Base-by-base conservation (phyloP, 306 rosid species). In the Cicer bijugum region DNA sequence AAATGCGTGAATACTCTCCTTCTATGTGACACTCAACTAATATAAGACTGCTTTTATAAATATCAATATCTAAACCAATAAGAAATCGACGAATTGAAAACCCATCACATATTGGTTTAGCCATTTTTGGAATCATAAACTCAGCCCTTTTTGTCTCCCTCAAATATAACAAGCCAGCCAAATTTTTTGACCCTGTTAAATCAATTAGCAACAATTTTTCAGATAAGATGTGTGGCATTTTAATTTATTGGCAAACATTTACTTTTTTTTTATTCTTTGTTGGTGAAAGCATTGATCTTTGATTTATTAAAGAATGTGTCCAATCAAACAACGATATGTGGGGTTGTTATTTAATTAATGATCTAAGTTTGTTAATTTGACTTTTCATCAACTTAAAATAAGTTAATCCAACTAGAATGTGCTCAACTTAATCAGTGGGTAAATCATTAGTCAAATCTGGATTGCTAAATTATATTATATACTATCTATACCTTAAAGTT, bases 381-480 rank as follows among this genome's bases (percentile, higher is more conserved):
- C 63, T 71, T 63, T 64, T 50, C 53, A 55, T 55, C 52, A 7
- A 59, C 50, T 64, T 39, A 14, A 17, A 55, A 9, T 23, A 19
- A 73, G 70, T 52, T 8, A 33, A 48, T 57, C 20, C 52, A 53
- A 43, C 53, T 5, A 65, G 9, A 64, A 44, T 67, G 5, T 15
- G 38, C 62, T 44, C 46, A 17, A 38, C 11, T 72, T 64, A 14
- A 70, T 75, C 45, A 64, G 50, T 45, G 12, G 38, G 20, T n/a
- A 12, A 74, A 63, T 56, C 72, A 75, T 75, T 79, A 48, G 81
- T 81, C 89, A 83, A 88, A 68, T 80, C 71, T 75, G 72, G 81
- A 40, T 79, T 79, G 77, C 76, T 78, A 42, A 47, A 28, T 71
- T 17, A 17, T 50, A 56, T 56, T 28, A 20, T 15, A 48, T 71